Evolutionary conservation across 1,284 basidiomycete genomes (phyloP), one percentile per base, ranked within the genome.

Genomic region (Ustilago loliicola): DNA sequence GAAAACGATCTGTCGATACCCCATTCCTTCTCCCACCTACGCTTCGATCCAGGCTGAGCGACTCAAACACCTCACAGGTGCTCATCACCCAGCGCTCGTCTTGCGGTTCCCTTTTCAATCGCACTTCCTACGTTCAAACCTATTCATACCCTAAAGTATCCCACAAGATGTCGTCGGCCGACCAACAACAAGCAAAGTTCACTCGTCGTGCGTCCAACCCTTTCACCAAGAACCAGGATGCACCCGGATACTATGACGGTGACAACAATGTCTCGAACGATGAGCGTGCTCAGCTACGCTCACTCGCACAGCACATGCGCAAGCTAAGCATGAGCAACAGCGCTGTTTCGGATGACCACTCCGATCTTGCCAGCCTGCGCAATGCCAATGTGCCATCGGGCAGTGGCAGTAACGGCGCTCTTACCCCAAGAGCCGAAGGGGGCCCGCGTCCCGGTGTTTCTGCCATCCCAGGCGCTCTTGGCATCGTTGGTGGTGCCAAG

Each of bases 201-300:
- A 50, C 65, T 42, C 75, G 70, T 40, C 66, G 67, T 23, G 8
- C 61, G 23, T 67, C 70, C 30, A 79, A 74, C 60, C 77, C 77
- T 25, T 79, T 75, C 62, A 75, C 77, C 10, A 79, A 75, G 60
- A 79, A 79, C 27, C 77, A 79, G 30, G 68, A 72, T 40, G 54
- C 72, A 2, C 72, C 72, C 1, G 77, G 68, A 38, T 79, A 75
- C 66, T 79, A 75, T 25, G 66, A 63, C 42, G 58, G 62, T 5
- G 48, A 72, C 23, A 11, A 56, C 5, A 48, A 67, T 5, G 57
- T 55, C 45, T 62, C 65, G 8, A 19, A 32, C 50, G 68, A 71
- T 19, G 57, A 63, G 38, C 64, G 66, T 15, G 68, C 66, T 59
- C 77, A 75, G 61, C 64, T 75, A 13, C 68, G 65, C 53, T 57